Conservation (phyloP, 352 stramenopile genomes). For the Globisporangium viniferum region DNA sequence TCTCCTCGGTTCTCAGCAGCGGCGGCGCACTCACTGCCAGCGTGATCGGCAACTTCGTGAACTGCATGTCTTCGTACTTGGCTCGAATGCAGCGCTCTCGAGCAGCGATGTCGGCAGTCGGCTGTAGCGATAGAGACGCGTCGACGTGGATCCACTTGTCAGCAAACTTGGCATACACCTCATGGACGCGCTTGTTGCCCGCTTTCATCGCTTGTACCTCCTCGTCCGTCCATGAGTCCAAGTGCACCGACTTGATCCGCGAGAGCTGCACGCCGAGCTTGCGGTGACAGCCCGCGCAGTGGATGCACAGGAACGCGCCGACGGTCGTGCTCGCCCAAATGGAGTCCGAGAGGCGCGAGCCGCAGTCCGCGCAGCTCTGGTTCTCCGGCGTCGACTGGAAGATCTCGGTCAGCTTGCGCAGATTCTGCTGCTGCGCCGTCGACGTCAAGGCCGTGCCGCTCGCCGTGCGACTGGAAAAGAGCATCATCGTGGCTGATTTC, state of each 20-base stretch:
- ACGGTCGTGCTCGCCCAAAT: constrained; percentile 95
- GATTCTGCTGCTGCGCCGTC: constrained; percentile 31
- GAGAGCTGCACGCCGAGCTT: constrained; percentile 95
- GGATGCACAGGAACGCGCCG: constrained; percentile 93
- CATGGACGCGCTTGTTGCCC: constrained; percentile 65
- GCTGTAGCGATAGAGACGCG: constrained; percentile 29
- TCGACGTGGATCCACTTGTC: constrained; percentile 55
- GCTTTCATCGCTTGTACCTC: constrained; percentile 69
- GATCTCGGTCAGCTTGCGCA: constrained; percentile 60
- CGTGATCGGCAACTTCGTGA: constrained; percentile 43
- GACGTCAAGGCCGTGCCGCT: constrained; percentile 22
- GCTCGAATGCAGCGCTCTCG: constrained; percentile 56
- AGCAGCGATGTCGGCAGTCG: constrained; percentile 33
- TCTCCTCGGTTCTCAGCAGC: constrained; percentile 29
- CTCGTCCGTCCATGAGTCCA: constrained; percentile 75
- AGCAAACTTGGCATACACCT: constrained; percentile 54
- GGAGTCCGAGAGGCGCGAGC: constrained; percentile 58
- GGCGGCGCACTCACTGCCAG: neutral
- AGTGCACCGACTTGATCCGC: constrained; percentile 73
- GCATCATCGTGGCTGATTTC: constrained; percentile 27
- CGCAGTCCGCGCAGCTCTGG: constrained; percentile 80
- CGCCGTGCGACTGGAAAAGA: constrained; percentile 31
- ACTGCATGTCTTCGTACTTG: constrained; percentile 73
- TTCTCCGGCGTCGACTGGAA: constrained; percentile 60
- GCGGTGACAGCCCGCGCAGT: constrained; percentile 94